Conservation (phyloP, 2,329 filamentous ascomycete species). For the Penicillium polonicum region DNA sequence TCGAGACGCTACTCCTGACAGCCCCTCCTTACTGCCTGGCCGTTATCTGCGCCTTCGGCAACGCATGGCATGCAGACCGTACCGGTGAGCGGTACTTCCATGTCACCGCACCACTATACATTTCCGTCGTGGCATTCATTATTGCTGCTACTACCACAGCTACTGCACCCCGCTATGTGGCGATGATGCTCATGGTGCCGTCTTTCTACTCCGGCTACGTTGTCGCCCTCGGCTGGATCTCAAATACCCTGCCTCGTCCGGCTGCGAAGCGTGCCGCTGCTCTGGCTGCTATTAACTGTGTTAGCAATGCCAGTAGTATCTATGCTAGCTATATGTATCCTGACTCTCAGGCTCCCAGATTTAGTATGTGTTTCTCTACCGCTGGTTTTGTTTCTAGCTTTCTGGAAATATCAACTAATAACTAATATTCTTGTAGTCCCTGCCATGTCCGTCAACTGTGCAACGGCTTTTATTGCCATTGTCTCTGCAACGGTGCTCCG, state of each 20-base stretch:
- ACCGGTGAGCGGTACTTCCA: conserved; percentile 72
- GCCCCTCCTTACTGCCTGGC: conserved; percentile 63
- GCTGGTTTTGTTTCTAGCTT: conserved; percentile 35
- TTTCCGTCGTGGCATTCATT: conserved; percentile 66
- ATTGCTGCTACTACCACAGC: conserved; percentile 63
- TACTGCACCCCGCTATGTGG: conserved; percentile 63
- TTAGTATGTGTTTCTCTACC: conserved; percentile 37
- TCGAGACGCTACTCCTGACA: conserved; percentile 62
- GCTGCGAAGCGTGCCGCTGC: conserved; percentile 72
- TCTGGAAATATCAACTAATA: conserved; percentile 2
- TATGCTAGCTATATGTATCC: conserved; percentile 70
- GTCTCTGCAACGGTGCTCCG: conserved; percentile 62
- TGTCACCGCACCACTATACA: conserved; percentile 59
- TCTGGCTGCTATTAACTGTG: conserved; percentile 72
- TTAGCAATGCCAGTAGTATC: conserved; percentile 68
- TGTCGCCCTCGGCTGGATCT: conserved; percentile 71
- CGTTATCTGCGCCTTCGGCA: conserved; percentile 61
- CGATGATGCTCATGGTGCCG: conserved; percentile 70
- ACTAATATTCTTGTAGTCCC: conserved; percentile 40
- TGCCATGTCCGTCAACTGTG: conserved; percentile 68
- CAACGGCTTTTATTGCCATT: conserved; percentile 63
- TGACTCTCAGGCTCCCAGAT: conserved; percentile 43
- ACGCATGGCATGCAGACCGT: conserved; percentile 69
- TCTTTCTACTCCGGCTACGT: conserved; percentile 67
- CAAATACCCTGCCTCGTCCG: conserved; percentile 70